Conservation (phyloP, 257 asterid species). For the Perilla frutescens region DNA sequence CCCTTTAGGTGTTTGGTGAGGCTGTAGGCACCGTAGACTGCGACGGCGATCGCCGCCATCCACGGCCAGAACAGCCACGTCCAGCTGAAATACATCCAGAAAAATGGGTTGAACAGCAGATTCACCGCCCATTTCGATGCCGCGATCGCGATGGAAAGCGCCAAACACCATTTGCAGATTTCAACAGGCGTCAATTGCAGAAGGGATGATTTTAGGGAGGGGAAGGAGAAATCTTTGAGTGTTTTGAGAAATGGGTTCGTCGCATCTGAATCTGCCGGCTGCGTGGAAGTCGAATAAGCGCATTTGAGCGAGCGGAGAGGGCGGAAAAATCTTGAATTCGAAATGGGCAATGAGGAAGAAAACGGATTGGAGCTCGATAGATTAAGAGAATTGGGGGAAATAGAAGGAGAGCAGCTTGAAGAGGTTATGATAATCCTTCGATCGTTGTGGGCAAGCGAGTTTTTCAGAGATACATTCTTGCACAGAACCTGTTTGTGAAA, state of each 20-base stretch:
- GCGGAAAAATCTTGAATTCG: conserved; percentile 32
- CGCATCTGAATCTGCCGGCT: conserved; percentile 37
- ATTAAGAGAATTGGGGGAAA: background rate
- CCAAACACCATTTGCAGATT: conserved; percentile 68
- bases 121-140: conserved; percentile 65
- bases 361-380: conserved; percentile 9
- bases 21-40: conserved; percentile 65
- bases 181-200: conserved; percentile 63
- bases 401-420: conserved; percentile 19
- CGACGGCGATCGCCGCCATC: conserved; percentile 64
- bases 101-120: conserved; percentile 64
- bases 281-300: conserved; percentile 42
- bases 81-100: conserved; percentile 97
- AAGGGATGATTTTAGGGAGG: conserved; percentile 53
- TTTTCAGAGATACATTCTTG: conserved; percentile 39
- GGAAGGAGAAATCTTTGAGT: conserved; percentile 49
- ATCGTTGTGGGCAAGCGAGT: conserved; percentile 4
- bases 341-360: conserved; percentile 8
- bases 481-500: conserved; percentile 55
- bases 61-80: conserved; percentile 97
- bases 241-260: conserved; percentile 32
- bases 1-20: conserved; percentile 60
- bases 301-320: conserved; percentile 45
- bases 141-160: conserved; percentile 56
- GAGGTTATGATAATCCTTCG: conserved; percentile 31